phyloP scores from a whole-genome alignment of 2,329 filamentous ascomycete species.

The Diaporthe citriasiana region DNA sequence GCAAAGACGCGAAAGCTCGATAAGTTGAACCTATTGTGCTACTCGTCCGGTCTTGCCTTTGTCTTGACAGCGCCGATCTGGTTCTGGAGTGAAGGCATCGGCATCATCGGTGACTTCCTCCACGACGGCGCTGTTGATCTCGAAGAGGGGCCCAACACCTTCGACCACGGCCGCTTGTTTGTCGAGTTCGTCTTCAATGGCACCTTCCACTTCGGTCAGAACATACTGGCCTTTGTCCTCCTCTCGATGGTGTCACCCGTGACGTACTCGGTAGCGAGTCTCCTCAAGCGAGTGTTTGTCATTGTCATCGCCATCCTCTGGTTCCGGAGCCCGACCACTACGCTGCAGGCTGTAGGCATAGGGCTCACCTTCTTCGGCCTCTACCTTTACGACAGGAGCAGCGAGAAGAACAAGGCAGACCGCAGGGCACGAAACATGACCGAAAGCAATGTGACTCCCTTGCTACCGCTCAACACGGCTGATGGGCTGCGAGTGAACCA shows the following conservation, averaged over 20 bases:
- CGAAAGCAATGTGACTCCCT: conserved; percentile 62
- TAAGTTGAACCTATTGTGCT: conserved; percentile 96
- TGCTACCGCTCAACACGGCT: conserved; percentile 76
- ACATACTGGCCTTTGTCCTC: conserved; percentile 93
- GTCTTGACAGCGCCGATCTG: conserved; percentile 90
- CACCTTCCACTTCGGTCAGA: conserved; percentile 95
- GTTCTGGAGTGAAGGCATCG: conserved; percentile 90
- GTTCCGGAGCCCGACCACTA: conserved; percentile 92
- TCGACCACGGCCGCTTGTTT: conserved; percentile 79
- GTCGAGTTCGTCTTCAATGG: conserved; percentile 98
- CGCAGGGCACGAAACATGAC: conserved; percentile 80
- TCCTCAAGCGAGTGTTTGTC: conserved; percentile 98
- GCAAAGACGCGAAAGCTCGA: conserved; percentile 84
- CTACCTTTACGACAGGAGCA: conserved; percentile 95
- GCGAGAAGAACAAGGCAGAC: conserved; percentile 89
- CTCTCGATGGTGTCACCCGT: conserved; percentile 95
- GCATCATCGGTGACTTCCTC: conserved; percentile 82
- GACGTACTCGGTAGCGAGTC: conserved; percentile 94
- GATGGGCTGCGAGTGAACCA: conserved; percentile 51
- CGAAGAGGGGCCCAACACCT: conserved; percentile 71
- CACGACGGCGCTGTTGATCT: conserved; percentile 83
- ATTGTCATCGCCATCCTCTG: conserved; percentile 95
- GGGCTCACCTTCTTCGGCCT: conserved; percentile 90
- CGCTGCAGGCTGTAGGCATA: conserved; percentile 87
- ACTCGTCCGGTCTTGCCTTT: conserved; percentile 95